Base-by-base conservation (phyloP, 805 yeast species). In the Pichia eremophila region DNA sequence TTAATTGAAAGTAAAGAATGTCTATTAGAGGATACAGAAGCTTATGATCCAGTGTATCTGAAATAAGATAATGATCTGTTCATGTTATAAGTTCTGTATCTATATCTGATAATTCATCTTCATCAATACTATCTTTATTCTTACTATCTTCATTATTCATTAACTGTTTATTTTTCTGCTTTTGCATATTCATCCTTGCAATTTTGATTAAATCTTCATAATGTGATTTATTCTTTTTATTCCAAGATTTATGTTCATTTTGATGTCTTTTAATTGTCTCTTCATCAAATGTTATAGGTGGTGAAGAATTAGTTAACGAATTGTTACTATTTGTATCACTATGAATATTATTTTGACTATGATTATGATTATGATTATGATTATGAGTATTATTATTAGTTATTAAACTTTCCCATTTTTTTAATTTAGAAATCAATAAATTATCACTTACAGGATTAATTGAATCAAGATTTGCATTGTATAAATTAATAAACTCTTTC, bases 401-500 rank as follows among this genome's bases (percentile, higher is more conserved):
- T 15, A 53, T 55, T 14, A 57, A 41, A 5, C 60, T 61, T 57
- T 88, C 96, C 95, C 95, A 85, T 56, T 79, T 78, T 22, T 65
- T 61, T 37, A 90, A 68, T 45, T 74, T 74, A 46, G 73, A 77
- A 43, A 77, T 68, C 43, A 90, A 62, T 6, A 76, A 74, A 37
- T 68, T 65, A 22, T 78, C 80, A 27, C 77, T 64, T 5, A 75
- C 76, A 0, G 95, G 96, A 31, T 69, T 71, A 35, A 75, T 67
- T 7, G 89, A 75, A 58, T 88, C 96, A 40, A 81, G 73, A 57
- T 88, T 88, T 12, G 95, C 81, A 59, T 90, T 90, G 79, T 82
- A 84, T 11, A 88, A 59, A 32, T 81, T 77, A 47, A 83, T 78
- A 67, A 80, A 90, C 54, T 89, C 91, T 51, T 78, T 81, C 59